Base-by-base conservation (phyloP, 2,329 filamentous ascomycete genomes). In the Fusarium sp. region DNA sequence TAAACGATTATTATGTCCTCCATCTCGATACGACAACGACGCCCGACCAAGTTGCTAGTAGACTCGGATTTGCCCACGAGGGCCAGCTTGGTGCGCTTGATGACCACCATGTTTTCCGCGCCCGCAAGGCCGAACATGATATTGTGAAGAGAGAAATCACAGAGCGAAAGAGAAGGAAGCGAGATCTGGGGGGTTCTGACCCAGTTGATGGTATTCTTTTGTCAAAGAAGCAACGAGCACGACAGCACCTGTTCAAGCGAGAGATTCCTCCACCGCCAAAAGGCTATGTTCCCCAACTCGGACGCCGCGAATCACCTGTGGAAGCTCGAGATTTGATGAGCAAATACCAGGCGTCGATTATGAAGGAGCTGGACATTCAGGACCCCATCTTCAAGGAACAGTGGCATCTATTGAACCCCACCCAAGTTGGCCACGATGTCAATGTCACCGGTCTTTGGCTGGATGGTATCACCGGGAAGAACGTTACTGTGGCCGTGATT, bases 391-490 rank as follows among this genome's bases (percentile, higher is more conserved):
- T 98, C 83, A 87, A 89, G 47, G 93, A 97, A 64, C 96, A 99
- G 83, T 99, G 96, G 96, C 96, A 99, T 87, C 85, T 99, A 52
- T 92, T 93, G 85, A 99, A 99, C 81, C 87, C 93, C 1, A 81
- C 93, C 11, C 91, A 97, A 77, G 81, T 90, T 2, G 96, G 95
- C 11, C 94, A 98, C 83, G 96, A 99, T 81, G 89, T 99, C 79
- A 99, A 99, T 78, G 95, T 98, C n/a, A 97, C 95, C 1, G 94
- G 92, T 18, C 88, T 98, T 11, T 99, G 96, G 96, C 81, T 94
- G 77, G 90, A 96, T 76, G 96, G 95, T 9, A 92, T 98, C 65
- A 98, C 96, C 0, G 96, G 96, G 61, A 90, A 94, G 78, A 96
- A 96, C 70, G 89, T 93, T 24, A 98, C 94, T 3, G 94, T 97